Evolutionary conservation across 2,329 filamentous ascomycete species (phyloP).

Genomic region (Trichophyton verrucosum): DNA sequence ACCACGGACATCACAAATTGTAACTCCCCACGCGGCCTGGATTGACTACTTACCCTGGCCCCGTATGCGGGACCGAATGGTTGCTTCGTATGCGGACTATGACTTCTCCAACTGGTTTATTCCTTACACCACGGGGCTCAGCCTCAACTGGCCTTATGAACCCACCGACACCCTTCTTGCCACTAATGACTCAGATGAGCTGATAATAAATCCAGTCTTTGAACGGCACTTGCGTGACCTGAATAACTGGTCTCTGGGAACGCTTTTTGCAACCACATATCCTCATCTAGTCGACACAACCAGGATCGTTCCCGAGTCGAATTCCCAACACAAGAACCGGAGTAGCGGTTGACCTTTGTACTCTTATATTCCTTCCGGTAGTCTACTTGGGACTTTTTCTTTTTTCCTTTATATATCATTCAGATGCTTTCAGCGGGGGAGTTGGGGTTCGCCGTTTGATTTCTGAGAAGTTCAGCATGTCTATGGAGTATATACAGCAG

Average conservation of each 20-base stretch:
- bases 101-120: conserved; percentile 74
- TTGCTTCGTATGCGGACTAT: conserved; percentile 43
- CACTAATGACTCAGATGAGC: conserved; percentile 42
- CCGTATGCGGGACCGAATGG: conserved; percentile 56
- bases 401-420: not conserved
- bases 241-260: conserved; percentile 71
- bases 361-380: not conserved
- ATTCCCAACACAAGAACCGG: not conserved
- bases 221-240: conserved; percentile 63
- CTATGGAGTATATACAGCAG: not conserved
- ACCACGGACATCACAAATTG: conserved; percentile 54
- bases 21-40: conserved; percentile 63
- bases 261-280: conserved; percentile 53
- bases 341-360: not conserved
- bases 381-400: not conserved
- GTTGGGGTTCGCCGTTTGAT: not conserved
- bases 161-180: conserved; percentile 56
- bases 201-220: conserved; percentile 76
- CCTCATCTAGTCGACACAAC: conserved; percentile 42
- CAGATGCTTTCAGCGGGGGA: not conserved
- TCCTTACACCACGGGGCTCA: conserved; percentile 63
- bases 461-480: not conserved
- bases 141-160: conserved; percentile 75
- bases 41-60: conserved; percentile 74
- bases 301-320: conserved; percentile 18